Percentiles rank a stretch among this genome's conserved stretches.
phyloP scores from a whole-genome alignment of 768 basidiomycete species.

The Trametes cinnabarina region DNA sequence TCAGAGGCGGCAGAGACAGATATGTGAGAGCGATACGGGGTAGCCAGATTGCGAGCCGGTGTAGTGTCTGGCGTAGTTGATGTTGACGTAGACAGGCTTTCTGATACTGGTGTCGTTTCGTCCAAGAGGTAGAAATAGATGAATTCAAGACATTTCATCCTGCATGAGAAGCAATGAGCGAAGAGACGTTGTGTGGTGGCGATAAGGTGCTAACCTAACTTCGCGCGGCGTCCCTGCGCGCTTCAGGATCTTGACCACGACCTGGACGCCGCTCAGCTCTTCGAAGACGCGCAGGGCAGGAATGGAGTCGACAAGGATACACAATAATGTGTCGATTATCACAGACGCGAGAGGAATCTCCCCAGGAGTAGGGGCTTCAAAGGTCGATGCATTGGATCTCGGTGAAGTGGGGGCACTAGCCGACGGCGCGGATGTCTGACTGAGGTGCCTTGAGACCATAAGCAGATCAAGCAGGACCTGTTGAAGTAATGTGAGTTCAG shows the following conservation, averaged over 20 bases:
- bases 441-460: slow-evolving; percentile 63
- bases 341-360: slow-evolving; percentile 55
- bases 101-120: slow-evolving; percentile 46
- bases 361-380: neutral
- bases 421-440: slow-evolving; percentile 26
- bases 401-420: slow-evolving; percentile 16
- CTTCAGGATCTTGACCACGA: slow-evolving; percentile 85
- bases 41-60: slow-evolving; percentile 25
- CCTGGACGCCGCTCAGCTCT: slow-evolving; percentile 69
- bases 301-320: slow-evolving; percentile 85
- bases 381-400: slow-evolving; percentile 8
- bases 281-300: slow-evolving; percentile 77
- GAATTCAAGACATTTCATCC: slow-evolving; percentile 96
- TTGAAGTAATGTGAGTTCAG: neutral
- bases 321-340: slow-evolving; percentile 81
- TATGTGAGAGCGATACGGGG: slow-evolving; percentile 29
- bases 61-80: slow-evolving; percentile 18
- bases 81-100: slow-evolving; percentile 19
- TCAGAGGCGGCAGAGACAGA: slow-evolving; percentile 2
- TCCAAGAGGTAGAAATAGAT: slow-evolving; percentile 93
- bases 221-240: slow-evolving; percentile 82
- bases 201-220: slow-evolving; percentile 73
- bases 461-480: slow-evolving; percentile 75
- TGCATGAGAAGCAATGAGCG: slow-evolving; percentile 29
- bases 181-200: too few species aligned